Evolutionary conservation across 2,329 filamentous ascomycete species (phyloP).

Genomic region (Colletotrichum sp.): DNA sequence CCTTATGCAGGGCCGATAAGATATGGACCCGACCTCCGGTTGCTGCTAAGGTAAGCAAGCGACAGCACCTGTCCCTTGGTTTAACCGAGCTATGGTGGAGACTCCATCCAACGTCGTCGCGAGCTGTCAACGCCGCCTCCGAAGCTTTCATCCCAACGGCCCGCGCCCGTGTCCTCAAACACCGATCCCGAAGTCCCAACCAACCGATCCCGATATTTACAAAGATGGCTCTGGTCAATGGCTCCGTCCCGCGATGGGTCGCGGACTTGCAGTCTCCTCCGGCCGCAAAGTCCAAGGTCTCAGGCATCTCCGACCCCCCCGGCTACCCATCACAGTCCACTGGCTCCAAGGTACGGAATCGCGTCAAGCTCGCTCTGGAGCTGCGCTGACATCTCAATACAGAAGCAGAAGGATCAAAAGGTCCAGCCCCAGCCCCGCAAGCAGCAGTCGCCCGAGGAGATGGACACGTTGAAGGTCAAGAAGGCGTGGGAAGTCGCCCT

Average conservation of each 20-base stretch:
- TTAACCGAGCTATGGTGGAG: conserved; percentile 3
- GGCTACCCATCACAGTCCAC: conserved; percentile 71
- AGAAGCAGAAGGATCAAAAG: conserved; percentile 58
- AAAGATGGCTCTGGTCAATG: conserved; percentile 26
- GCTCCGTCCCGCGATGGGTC: conserved; percentile 76
- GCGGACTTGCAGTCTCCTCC: conserved; percentile 77
- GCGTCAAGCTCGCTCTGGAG: neutral
- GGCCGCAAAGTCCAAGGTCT: conserved; percentile 66
- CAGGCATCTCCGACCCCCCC: conserved; percentile 81
- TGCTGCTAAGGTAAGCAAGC: conserved; percentile 12
- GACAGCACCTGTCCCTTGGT: neutral
- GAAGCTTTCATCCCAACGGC: neutral
- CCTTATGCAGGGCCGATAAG: neutral
- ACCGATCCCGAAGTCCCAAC: neutral
- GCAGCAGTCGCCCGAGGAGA: conserved; percentile 79
- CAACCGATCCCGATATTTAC: neutral
- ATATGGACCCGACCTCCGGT: neutral
- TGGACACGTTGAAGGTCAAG: conserved; percentile 95
- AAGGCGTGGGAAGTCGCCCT: conserved; percentile 98
- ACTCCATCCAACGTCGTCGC: conserved; percentile 6
- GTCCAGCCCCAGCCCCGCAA: conserved; percentile 60
- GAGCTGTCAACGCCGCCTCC: neutral
- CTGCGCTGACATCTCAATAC: neutral
- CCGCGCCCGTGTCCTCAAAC: neutral
- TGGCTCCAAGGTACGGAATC: conserved; percentile 59